Percentiles rank a stretch among this genome's conserved stretches.
phyloP scores from a whole-genome alignment of 768 basidiomycete genomes.

The Naganishia antarctica region DNA sequence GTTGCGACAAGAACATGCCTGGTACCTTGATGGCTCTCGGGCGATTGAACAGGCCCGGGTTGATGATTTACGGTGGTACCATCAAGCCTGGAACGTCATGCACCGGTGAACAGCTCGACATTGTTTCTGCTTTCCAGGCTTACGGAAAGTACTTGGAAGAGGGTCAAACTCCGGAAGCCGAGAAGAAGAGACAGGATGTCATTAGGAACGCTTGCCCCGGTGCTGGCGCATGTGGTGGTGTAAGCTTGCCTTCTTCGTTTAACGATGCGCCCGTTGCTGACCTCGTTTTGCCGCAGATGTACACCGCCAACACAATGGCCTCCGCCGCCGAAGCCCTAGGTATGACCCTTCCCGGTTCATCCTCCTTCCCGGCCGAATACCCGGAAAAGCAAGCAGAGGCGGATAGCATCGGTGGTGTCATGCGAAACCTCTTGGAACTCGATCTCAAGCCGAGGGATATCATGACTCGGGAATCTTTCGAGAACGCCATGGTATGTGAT shows the following conservation, averaged over 20 bases:
- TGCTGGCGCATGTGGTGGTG: constrained; percentile 94
- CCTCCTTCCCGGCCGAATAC: constrained; percentile 90
- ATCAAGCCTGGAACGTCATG: constrained; percentile 83
- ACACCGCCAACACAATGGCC: constrained; percentile 97
- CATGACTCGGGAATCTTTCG: constrained; percentile 94
- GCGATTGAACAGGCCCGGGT: constrained; percentile 84
- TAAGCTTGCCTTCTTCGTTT: constrained; percentile 52
- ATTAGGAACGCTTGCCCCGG: constrained; percentile 94
- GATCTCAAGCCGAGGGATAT: constrained; percentile 91
- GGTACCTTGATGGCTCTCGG: constrained; percentile 97
- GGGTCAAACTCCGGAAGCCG: constrained; percentile 75
- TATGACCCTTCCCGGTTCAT: constrained; percentile 95
- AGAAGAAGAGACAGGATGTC: constrained; percentile 75
- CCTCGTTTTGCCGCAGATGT: constrained; percentile 63
- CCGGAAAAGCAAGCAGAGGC: constrained; percentile 82
- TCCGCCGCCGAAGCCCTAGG: constrained; percentile 90
- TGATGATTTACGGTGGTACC: constrained; percentile 97
- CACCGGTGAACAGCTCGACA: constrained; percentile 75
- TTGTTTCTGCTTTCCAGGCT: constrained; percentile 95
- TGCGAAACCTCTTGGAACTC: constrained; percentile 80
- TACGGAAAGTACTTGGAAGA: constrained; percentile 93
- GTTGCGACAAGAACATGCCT: constrained; percentile 99
- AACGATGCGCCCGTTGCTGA: constrained; percentile 18
- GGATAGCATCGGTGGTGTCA: constrained; percentile 69
- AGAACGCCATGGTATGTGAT: constrained; percentile 93